Conservation (phyloP, 805 yeast species). For the Candida boleticola region DNA sequence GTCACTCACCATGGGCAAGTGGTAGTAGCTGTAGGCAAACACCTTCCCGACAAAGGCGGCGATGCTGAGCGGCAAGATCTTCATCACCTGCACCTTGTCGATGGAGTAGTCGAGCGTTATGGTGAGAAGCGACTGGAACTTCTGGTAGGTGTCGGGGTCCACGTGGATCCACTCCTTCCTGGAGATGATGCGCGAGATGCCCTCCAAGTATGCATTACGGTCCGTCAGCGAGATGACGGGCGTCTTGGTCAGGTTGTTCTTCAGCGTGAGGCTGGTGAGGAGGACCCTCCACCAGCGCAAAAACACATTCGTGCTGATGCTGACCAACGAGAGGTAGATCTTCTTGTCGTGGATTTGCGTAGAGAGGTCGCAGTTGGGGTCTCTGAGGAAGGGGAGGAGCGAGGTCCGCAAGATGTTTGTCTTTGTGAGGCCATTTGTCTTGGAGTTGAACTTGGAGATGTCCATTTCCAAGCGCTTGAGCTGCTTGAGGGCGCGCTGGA, state of each 20-base stretch:
- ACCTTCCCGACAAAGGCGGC: constrained; percentile 71
- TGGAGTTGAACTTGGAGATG: constrained; percentile 42
- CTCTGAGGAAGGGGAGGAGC: constrained; percentile 45
- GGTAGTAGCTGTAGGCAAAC: constrained; percentile 60
- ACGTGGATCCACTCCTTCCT: constrained; percentile 44
- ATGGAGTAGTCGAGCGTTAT: constrained; percentile 55
- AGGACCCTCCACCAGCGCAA: constrained; percentile 57
- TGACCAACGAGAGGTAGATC: constrained; percentile 31
- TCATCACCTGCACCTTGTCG: constrained; percentile 42
- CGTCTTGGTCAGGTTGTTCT: constrained; percentile 17
- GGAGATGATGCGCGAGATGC: constrained; percentile 49
- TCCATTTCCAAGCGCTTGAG: constrained; percentile 44
- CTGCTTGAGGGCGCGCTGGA: constrained; percentile 13
- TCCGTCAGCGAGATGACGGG: constrained; percentile 43
- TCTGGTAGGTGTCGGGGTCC: constrained; percentile 20
- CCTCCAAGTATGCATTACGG: constrained; percentile 52
- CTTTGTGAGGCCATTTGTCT: constrained; percentile 36
- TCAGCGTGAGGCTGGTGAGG: constrained; percentile 21
- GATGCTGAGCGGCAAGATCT: constrained; percentile 52
- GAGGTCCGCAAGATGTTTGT: constrained; percentile 48
- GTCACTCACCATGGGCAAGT: constrained; percentile 53
- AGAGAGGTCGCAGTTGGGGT: constrained; percentile 9
- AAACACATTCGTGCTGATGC: constrained; percentile 31
- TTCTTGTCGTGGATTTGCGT: constrained; percentile 11
- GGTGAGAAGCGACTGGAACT: constrained; percentile 37